Conservation (phyloP, 441 rosid species). For the Aquilaria agallochum region DNA sequence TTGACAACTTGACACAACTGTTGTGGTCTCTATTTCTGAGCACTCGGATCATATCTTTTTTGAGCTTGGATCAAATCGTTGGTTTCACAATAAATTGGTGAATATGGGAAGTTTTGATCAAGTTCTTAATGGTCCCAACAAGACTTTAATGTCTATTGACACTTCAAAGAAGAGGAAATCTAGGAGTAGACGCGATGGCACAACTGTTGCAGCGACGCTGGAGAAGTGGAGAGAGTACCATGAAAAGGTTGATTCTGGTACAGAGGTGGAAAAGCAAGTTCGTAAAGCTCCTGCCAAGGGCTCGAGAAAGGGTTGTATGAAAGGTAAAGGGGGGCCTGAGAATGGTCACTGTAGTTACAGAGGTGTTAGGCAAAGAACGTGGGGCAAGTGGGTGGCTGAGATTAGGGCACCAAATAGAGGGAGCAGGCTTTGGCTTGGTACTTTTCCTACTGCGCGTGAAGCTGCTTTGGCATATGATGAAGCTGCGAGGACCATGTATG, state of each 20-base stretch:
- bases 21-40: too few species aligned
- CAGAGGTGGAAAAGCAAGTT: not conserved
- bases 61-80: too few species aligned
- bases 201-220: conserved; percentile 43
- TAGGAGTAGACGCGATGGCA: too few species aligned
- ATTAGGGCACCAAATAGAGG: conserved; percentile 72
- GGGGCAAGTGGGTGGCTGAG: conserved; percentile 97
- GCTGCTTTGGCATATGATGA: conserved; percentile 82
- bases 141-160: too few species aligned
- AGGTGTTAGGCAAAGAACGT: conserved; percentile 85
- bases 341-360: conserved; percentile 45
- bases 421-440: conserved; percentile 75
- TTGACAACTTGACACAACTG: too few species aligned
- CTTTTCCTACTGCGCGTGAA: conserved; percentile 55
- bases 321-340: conserved; percentile 88
- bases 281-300: conserved; percentile 62
- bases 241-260: conserved; percentile 21
- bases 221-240: conserved; percentile 60
- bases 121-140: too few species aligned
- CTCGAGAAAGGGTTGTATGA: conserved; percentile 82
- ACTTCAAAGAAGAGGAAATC: too few species aligned
- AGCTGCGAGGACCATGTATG: conserved; percentile 75
- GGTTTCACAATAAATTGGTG: too few species aligned
- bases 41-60: too few species aligned
- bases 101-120: too few species aligned